Conservation (phyloP, 768 basidiomycete species). For the Astraeus odoratus region DNA sequence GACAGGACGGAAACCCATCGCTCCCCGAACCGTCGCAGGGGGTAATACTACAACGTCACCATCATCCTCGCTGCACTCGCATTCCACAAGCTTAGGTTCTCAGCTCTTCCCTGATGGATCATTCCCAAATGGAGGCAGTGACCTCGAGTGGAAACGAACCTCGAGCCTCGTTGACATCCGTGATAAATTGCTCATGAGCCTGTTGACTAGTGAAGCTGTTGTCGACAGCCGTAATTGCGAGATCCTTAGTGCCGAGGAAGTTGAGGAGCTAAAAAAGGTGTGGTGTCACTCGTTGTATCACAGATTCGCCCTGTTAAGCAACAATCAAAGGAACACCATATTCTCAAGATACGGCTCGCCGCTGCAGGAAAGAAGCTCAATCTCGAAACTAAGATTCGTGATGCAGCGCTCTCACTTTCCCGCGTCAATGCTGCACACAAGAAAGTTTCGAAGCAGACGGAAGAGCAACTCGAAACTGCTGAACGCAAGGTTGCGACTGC, state of each 20-base stretch:
- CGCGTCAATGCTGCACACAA: constrained; percentile 55
- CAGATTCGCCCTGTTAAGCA: constrained; percentile 7
- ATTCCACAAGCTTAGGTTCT: constrained; percentile 19
- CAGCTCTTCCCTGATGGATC: constrained; percentile 15
- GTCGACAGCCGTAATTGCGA: constrained; percentile 84
- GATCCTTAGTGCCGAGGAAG: constrained; percentile 67
- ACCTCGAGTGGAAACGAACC: constrained; percentile 37
- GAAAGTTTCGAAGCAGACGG: constrained; percentile 53
- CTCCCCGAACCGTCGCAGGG: constrained; percentile 18
- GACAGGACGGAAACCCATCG: constrained; percentile 23
- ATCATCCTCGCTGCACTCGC: constrained; percentile 14
- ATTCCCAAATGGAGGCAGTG: constrained; percentile 18
- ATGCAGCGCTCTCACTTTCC: constrained; percentile 71
- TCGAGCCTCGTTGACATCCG: constrained; percentile 48
- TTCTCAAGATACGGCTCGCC: constrained; percentile 56
- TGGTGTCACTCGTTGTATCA: constrained; percentile 23
- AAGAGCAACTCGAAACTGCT: constrained; percentile 68
- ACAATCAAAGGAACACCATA: constrained; percentile 58
- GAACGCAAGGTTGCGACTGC: constrained; percentile 63
- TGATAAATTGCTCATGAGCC: constrained; percentile 82
- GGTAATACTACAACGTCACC: constrained; percentile 21
- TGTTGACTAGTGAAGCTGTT: constrained; percentile 89
- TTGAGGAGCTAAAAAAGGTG: constrained; percentile 67
- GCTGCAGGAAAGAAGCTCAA: constrained; percentile 69
- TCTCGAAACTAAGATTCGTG: constrained; percentile 82